Evolutionary conservation across 331 rosid genomes (phyloP).

Genomic region (Spiraea crenata): DNA sequence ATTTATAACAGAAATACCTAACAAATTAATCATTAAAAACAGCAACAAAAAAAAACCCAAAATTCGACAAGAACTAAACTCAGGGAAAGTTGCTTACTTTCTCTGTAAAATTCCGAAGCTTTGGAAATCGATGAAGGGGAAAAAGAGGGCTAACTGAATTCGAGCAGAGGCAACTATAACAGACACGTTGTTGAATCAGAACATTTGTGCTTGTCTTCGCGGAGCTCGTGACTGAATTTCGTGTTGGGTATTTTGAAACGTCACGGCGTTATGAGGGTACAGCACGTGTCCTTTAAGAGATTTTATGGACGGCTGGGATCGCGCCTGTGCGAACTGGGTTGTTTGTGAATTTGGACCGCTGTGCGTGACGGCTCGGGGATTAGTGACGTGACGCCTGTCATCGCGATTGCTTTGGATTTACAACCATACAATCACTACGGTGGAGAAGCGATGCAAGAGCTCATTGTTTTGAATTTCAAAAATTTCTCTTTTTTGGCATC

Average conservation of each 20-base stretch:
- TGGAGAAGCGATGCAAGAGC: not conserved
- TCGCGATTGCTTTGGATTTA: slow-evolving; percentile 5
- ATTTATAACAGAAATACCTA: not conserved
- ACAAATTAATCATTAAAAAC: not conserved
- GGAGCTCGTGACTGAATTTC: slow-evolving; percentile 14
- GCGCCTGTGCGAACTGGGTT: not conserved
- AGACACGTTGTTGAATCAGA: slow-evolving; percentile 45
- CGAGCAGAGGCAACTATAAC: slow-evolving; percentile 16
- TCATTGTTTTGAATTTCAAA: slow-evolving; percentile 17
- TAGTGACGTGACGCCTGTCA: slow-evolving; percentile 6
- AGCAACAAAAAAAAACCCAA: too few species aligned
- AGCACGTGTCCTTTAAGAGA: slow-evolving; percentile 40
- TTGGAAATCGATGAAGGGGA: slow-evolving; percentile 20
- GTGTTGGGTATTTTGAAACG: slow-evolving; percentile 34
- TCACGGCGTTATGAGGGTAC: slow-evolving; percentile 28
- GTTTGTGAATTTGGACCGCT: not conserved
- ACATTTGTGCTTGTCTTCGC: slow-evolving; percentile 13
- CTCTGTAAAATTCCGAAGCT: not conserved
- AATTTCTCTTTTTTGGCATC: not conserved
- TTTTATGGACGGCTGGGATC: slow-evolving; percentile 10
- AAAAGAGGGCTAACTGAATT: slow-evolving; percentile 14
- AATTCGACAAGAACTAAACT: not conserved
- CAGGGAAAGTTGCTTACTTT: slow-evolving; percentile 9
- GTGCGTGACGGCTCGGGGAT: slow-evolving; percentile 8
- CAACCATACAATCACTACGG: slow-evolving; percentile 17